Evolutionary conservation across 2,329 filamentous ascomycete species (phyloP).

Genomic region (Cyphellophora attinorum): DNA sequence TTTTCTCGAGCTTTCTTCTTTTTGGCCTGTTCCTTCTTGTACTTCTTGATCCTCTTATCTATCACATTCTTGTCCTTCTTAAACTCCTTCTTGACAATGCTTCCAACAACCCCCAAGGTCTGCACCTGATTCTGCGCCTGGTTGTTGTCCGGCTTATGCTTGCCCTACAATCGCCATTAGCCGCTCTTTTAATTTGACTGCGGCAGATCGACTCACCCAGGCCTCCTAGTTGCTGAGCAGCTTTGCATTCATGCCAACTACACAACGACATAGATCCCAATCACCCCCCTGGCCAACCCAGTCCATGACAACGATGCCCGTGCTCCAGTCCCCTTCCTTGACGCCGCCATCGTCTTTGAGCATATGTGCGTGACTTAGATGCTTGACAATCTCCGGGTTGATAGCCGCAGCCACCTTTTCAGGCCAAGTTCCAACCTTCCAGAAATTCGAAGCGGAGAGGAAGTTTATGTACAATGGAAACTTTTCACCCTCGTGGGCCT

Average conservation of each 20-base stretch:
- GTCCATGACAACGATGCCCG: constrained; percentile 84
- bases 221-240: constrained; percentile 22
- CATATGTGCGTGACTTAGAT: constrained; percentile 45
- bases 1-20: too few relatives aligned
- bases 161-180: too few relatives aligned
- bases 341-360: constrained; percentile 21
- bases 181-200: too few relatives aligned
- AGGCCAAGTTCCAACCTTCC: constrained; percentile 85
- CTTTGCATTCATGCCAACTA: constrained; percentile 82
- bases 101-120: too few relatives aligned
- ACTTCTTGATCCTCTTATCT: too few relatives aligned
- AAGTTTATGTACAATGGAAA: constrained; percentile 83
- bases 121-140: too few relatives aligned
- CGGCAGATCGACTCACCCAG: too few relatives aligned
- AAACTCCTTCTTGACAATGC: too few relatives aligned
- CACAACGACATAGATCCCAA: constrained; percentile 80
- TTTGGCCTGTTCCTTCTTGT: too few relatives aligned
- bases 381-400: constrained; percentile 63
- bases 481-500: constrained; percentile 22
- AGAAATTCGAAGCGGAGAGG: constrained; percentile 85
- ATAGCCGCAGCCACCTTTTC: constrained; percentile 80
- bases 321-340: constrained; percentile 60
- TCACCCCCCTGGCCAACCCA: constrained; percentile 82
- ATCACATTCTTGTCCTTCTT: too few relatives aligned
- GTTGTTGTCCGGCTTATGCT: too few relatives aligned